phyloP scores from a whole-genome alignment of 495 filamentous ascomycete species.

The Hypoxylon trugodes region DNA sequence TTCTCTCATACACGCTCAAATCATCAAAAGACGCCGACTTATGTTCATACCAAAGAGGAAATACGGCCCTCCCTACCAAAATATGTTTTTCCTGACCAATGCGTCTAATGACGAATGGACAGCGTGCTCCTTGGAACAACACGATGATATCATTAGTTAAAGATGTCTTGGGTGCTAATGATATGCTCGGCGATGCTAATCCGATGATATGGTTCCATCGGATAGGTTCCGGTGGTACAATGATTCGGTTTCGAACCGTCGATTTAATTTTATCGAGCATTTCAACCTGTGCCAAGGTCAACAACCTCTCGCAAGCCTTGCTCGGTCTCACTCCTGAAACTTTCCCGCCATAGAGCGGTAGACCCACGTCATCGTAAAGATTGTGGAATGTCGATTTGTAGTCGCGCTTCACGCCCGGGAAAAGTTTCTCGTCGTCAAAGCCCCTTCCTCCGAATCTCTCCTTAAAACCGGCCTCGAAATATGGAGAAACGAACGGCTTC shows the following conservation, averaged over 20 bases:
- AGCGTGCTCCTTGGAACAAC: slow-evolving; percentile 12
- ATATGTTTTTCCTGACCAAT: background rate
- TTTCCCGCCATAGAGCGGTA: slow-evolving; percentile 10
- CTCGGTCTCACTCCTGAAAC: slow-evolving; percentile 3
- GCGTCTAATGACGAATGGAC: slow-evolving; percentile 9
- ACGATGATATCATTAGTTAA: slow-evolving; percentile 7
- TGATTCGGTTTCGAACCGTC: slow-evolving; percentile 1
- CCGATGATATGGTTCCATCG: slow-evolving; percentile 12
- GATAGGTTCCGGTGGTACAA: slow-evolving; percentile 10
- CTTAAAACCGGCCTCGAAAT: slow-evolving; percentile 14
- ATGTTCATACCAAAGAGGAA: slow-evolving; percentile 21
- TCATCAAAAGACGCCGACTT: slow-evolving; percentile 20
- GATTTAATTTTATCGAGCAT: slow-evolving; percentile 13
- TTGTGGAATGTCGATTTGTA: slow-evolving; percentile 5
- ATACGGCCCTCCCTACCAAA: slow-evolving; percentile 16
- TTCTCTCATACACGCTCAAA: background rate
- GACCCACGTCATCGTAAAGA: background rate
- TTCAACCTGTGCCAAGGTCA: background rate
- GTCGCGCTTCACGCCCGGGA: slow-evolving; percentile 11
- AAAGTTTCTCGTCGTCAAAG: slow-evolving; percentile 12
- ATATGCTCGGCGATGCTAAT: background rate
- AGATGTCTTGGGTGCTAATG: background rate
- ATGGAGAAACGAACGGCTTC: slow-evolving; percentile 8
- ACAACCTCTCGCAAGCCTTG: slow-evolving; percentile 2
- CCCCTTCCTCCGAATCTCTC: slow-evolving; percentile 19